phyloP scores from a whole-genome alignment of 192 early-diverging fungal genomes.

The Allomyces arbusculus region DNA sequence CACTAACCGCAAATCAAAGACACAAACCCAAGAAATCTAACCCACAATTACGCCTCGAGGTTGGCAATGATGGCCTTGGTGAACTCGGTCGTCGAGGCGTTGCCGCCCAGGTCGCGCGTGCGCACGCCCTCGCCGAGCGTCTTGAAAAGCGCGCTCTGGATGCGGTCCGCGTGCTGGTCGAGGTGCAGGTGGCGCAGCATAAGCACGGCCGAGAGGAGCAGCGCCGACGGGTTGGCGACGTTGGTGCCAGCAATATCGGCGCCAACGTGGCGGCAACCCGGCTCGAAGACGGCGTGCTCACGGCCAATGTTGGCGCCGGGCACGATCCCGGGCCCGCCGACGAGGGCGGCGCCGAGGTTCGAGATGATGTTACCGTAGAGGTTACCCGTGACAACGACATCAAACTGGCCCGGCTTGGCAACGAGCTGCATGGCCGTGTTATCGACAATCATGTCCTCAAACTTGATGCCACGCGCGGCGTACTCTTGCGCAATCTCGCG shows the following conservation, averaged over 20 bases:
- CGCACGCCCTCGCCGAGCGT: constrained; percentile 57
- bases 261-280: constrained; percentile 94
- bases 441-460: constrained; percentile 99
- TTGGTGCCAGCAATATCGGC: constrained; percentile 87
- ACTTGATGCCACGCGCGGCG: constrained; percentile 66
- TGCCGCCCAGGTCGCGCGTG: constrained; percentile 84
- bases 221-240: constrained; percentile 85
- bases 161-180: constrained; percentile 70
- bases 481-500: constrained; percentile 91
- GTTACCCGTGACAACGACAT: constrained; percentile 99
- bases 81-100: constrained; percentile 74
- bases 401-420: constrained; percentile 89
- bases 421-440: constrained; percentile 99
- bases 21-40: no score
- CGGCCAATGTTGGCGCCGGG: constrained; percentile 96
- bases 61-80: constrained; percentile 69
- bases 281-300: constrained; percentile 95
- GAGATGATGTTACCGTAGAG: constrained; percentile 98
- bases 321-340: constrained; percentile 88
- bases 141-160: constrained; percentile 72
- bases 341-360: constrained; percentile 91
- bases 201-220: constrained; percentile 81
- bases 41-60: constrained; percentile 5
- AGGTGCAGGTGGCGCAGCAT: constrained; percentile 91
- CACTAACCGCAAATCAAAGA: no score